Evolutionary conservation across 192 early-diverging fungal species (phyloP).

Genomic region (Umbelopsis ramanniana): DNA sequence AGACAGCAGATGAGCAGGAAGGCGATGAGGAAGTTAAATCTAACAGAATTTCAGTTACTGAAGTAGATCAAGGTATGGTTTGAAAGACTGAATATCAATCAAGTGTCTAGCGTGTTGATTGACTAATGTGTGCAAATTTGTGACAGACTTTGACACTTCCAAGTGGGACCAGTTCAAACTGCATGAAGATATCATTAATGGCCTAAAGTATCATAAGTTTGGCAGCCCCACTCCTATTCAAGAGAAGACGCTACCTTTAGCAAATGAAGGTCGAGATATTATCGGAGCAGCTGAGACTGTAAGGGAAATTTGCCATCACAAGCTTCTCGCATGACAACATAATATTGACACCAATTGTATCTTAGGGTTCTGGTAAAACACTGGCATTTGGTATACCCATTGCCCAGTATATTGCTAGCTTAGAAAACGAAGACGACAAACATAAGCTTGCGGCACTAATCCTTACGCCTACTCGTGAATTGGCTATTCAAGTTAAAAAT

Average conservation of each 20-base stretch:
- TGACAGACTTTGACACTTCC: conserved; percentile 63
- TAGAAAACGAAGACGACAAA: conserved; percentile 38
- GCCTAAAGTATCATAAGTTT: conserved; percentile 75
- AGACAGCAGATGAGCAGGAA: background rate
- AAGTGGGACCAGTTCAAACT: conserved; percentile 75
- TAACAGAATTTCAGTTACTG: conserved; percentile 18
- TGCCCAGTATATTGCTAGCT: conserved; percentile 66
- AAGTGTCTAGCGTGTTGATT: background rate
- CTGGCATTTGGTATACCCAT: conserved; percentile 96
- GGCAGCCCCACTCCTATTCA: conserved; percentile 88
- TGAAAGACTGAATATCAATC: background rate
- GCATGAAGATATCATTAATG: conserved; percentile 60
- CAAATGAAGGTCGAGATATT: conserved; percentile 79
- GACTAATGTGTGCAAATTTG: background rate
- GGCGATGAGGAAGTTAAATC: background rate
- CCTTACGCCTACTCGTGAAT: conserved; percentile 91
- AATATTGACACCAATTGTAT: conserved; percentile 17
- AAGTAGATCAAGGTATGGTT: conserved; percentile 44
- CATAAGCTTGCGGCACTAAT: conserved; percentile 67
- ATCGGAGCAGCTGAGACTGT: conserved; percentile 93
- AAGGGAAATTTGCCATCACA: background rate
- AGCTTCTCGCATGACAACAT: background rate
- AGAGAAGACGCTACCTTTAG: conserved; percentile 68
- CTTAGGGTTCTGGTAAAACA: conserved; percentile 90
- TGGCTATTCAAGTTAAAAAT: conserved; percentile 93